Evolutionary conservation across 106 monocot species (phyloP).

Genomic region (Posidonia australis): DNA sequence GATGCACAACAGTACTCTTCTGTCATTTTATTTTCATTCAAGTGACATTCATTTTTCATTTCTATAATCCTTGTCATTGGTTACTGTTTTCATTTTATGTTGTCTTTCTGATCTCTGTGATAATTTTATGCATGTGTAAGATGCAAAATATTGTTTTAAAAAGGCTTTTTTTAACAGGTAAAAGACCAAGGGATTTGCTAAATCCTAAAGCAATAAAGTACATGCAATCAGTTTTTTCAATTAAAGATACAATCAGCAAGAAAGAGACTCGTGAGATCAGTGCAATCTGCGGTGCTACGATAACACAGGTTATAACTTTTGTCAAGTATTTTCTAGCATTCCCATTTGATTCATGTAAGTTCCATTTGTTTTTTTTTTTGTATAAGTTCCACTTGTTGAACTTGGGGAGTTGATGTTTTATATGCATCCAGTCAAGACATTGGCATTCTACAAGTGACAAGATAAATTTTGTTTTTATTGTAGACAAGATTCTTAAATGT

Average conservation of each 20-base stretch:
- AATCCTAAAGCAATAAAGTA: conserved; percentile 92
- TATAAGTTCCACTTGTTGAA: no score
- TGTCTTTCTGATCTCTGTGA: no score
- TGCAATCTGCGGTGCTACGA: conserved; percentile 73
- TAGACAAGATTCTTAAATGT: no score
- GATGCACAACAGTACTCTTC: no score
- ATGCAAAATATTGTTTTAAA: no score
- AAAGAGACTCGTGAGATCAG: conserved; percentile 96
- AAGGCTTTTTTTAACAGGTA: conserved; percentile 54
- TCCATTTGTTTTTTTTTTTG: no score
- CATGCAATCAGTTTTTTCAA: conserved; percentile 91
- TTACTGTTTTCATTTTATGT: no score
- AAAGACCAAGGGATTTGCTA: conserved; percentile 74
- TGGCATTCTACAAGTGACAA: background rate
- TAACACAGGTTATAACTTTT: conserved; percentile 59
- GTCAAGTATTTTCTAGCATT: background rate
- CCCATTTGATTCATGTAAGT: background rate
- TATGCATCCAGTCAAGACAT: background rate
- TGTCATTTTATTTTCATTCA: no score
- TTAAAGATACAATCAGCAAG: conserved; percentile 87
- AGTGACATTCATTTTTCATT: no score
- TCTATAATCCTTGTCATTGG: no score
- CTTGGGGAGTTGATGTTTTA: background rate
- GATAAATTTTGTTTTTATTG: background rate
- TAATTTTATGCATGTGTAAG: no score